These are phyloP conservation scores for Tardiomyces digboiensis DNA, from an alignment of 1,139 yeast species.

Conservation along the genomic window DNA sequence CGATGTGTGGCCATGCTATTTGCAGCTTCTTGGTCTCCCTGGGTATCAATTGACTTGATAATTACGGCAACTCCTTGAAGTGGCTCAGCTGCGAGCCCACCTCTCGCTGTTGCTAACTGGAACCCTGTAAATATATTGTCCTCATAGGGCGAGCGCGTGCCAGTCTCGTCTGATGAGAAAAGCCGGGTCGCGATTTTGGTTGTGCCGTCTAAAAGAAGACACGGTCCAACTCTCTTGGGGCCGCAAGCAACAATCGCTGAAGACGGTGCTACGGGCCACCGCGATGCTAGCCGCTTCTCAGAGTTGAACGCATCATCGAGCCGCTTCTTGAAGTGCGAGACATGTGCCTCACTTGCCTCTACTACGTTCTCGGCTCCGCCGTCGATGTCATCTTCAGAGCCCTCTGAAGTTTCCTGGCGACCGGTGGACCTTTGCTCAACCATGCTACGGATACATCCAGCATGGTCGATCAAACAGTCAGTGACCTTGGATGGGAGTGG, in stretches of 20 bases:
- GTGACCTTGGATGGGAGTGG: constrained; percentile 50
- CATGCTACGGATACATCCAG: constrained; percentile 5
- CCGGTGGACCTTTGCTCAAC: constrained; percentile 16
- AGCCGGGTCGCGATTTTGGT: constrained; percentile 28
- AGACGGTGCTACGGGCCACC: background rate
- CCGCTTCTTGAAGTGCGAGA: background rate
- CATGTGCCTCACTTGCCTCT: constrained; percentile 5
- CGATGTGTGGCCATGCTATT: constrained; percentile 41
- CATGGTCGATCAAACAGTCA: constrained; percentile 32
- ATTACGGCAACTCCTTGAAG: constrained; percentile 60
- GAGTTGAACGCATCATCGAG: background rate
- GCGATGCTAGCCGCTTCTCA: background rate
- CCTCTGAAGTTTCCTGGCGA: constrained; percentile 5
- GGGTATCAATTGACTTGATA: constrained; percentile 8
- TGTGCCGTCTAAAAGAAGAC: constrained; percentile 54
- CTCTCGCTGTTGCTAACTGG: constrained; percentile 72
- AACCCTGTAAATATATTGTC: constrained; percentile 74
- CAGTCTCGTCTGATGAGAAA: constrained; percentile 11
- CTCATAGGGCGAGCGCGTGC: constrained; percentile 24
- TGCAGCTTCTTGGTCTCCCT: constrained; percentile 27
- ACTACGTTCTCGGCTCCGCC: constrained; percentile 12
- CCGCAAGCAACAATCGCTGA: constrained; percentile 54
- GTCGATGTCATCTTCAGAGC: constrained; percentile 11
- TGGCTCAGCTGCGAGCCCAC: constrained; percentile 86
- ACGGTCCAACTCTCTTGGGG: constrained; percentile 69